Base-by-base conservation (phyloP, 1,284 basidiomycete genomes). In the Lignosus rhinocerotis region DNA sequence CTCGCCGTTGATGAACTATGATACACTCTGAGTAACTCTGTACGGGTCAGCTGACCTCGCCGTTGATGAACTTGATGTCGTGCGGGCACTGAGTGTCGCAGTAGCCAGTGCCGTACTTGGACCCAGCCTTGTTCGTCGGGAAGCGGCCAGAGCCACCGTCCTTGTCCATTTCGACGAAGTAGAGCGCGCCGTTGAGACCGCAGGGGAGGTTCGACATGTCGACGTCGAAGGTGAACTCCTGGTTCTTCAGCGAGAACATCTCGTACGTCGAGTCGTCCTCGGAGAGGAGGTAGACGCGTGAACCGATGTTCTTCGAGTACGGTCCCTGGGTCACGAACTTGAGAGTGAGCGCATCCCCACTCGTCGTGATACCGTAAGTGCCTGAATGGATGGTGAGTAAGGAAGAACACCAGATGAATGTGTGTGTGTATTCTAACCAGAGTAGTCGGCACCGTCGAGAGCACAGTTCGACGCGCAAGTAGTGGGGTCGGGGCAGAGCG, bases 171-270 rank as follows among this genome's bases (percentile, higher is more conserved):
- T 73, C 70, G 17, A 69, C 66, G 66, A 78, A 73, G 69, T 77
- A 77, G 60, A 76, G 68, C 12, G 80, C 80, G 55, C 80, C 81
- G 71, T 82, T 83, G 65, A 84, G 73, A 66, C 82, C 83, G 64
- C 83, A 84, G 21, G 79, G 78, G 41, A 85, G 76, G 53, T 80
- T 72, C 58, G 79, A 80, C 56, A 83, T 74, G 69, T 85, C 82
- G 67, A 85, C 81, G 68, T 83, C 81, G 70, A 84, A 83, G 39
- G 79, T 76, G 70, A 84, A 83, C 71, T 84, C 82, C 65, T 80
- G 76, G 72, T 83, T 82, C 64, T 76, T 67, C 56, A 80, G 74
- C 62, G 80, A 78, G 77, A 84, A 83, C 68, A 77, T 75, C 71
- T 83, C 68, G 72, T 83, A 83, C 55, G 72, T 65, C 58, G 71